These are phyloP conservation scores for Xylariaceae sp. DNA, from an alignment of 2,329 filamentous ascomycete genomes.

Conservation along the genomic window DNA sequence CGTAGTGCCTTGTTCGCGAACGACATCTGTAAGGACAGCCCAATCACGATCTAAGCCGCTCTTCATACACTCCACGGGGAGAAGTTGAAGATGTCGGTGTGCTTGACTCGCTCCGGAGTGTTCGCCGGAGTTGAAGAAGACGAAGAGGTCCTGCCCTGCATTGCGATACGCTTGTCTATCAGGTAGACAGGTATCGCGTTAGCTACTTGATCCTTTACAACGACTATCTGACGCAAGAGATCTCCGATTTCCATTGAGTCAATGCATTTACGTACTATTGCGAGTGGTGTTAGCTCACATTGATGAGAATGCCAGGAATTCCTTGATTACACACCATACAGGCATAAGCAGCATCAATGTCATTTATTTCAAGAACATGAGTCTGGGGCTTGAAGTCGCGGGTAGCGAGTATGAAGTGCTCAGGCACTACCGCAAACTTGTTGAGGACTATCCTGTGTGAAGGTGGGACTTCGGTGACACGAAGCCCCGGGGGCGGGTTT, in stretches of 20 bases:
- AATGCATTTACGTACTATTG: no score
- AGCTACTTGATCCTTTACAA: no score
- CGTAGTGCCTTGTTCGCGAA: slow-evolving; percentile 21
- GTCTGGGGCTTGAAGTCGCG: slow-evolving; percentile 61
- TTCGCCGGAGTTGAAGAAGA: slow-evolving; percentile 67
- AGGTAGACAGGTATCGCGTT: no score
- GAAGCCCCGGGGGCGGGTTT: slow-evolving; percentile 49
- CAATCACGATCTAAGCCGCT: slow-evolving; percentile 47
- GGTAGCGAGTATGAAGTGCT: slow-evolving; percentile 70
- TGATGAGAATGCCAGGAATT: no score
- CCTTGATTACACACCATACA: slow-evolving; percentile 41
- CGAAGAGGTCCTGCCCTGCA: slow-evolving; percentile 46
- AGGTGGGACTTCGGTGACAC: slow-evolving; percentile 51
- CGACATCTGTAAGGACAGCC: slow-evolving; percentile 44
- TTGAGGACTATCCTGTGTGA: slow-evolving; percentile 66
- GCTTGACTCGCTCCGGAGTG: slow-evolving; percentile 69
- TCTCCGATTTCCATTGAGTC: no score
- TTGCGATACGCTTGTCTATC: slow-evolving; percentile 43
- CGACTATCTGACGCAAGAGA: no score
- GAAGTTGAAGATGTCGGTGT: slow-evolving; percentile 68
- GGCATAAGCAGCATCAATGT: slow-evolving; percentile 58
- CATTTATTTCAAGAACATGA: slow-evolving; percentile 55
- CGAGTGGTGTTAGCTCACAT: no score
- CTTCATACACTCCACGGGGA: slow-evolving; percentile 62
- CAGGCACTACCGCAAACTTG: slow-evolving; percentile 68